Evolutionary conservation across 441 rosid species (phyloP).

Genomic region (Aquilaria agallochum): DNA sequence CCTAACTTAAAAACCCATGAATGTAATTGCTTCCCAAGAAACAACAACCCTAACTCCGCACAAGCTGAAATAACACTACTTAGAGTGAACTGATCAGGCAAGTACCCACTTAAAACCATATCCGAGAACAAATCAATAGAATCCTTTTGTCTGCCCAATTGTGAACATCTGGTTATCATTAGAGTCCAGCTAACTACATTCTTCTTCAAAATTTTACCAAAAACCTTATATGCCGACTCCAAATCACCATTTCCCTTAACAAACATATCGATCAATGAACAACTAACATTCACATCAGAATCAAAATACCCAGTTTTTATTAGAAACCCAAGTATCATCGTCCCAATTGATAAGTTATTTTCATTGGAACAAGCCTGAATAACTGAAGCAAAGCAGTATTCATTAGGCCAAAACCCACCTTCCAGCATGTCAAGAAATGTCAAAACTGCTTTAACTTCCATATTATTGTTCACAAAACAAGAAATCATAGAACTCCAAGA

Average conservation of each 20-base stretch:
- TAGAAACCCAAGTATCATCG: constrained; percentile 36
- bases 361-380: constrained; percentile 43
- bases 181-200: constrained; percentile 50
- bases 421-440: constrained; percentile 43
- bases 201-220: constrained; percentile 36
- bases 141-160: constrained; percentile 36
- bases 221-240: constrained; percentile 42
- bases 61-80: constrained; percentile 38
- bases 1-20: constrained; percentile 42
- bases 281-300: constrained; percentile 45
- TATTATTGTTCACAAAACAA: constrained; percentile 36
- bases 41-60: constrained; percentile 26
- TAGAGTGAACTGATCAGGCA: constrained; percentile 41
- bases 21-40: constrained; percentile 49
- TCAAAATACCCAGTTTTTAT: constrained; percentile 42
- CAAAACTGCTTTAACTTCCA: constrained; percentile 25
- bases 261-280: constrained; percentile 56
- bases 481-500: constrained; percentile 58
- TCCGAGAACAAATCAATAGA: constrained; percentile 38
- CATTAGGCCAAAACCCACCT: constrained; percentile 40
- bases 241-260: constrained; percentile 37
- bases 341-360: constrained; percentile 21
- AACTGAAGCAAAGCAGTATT: constrained; percentile 51
- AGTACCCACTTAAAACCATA: constrained; percentile 33
- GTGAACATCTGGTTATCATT: constrained; percentile 45